Base-by-base conservation (phyloP, 257 asterid species). In the Dorcoceras hygrometricum region DNA sequence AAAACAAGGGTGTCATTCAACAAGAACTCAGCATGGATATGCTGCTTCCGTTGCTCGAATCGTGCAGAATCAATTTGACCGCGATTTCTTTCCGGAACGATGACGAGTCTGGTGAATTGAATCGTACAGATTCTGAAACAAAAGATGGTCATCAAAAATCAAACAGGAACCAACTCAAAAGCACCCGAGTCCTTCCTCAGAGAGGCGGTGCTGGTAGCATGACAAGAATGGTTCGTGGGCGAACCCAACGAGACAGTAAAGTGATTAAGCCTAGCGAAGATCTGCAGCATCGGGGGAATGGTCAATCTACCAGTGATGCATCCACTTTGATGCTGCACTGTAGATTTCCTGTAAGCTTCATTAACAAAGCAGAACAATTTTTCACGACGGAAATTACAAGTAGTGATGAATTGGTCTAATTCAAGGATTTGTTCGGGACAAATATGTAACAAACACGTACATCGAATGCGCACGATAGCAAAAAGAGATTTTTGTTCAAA, bases 21-120 rank as follows among this genome's bases (percentile, higher is more conserved):
- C 99, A 90, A 79, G 99, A 94, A 77, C 95, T 94, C 70, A 94
- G 99, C 84, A 80, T 84, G 74, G 99, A 94, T 73, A 94, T 90
- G 97, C 89, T 94, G 71, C 87, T 94, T 59, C 87, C 95, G 23
- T 83, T 90, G 32, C 95, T 94, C 23, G 87, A 80, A 68, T 87
- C 88, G 18, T 85, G 90, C 84, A 88, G 87, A 90, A 82, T 54
- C 81, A 71, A 43, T 61, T 48, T 19, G 34, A 70, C 82, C 0
- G 36, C 72, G 0, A 7, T 58, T 55, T 69, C 78, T 23, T 43
- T 11, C 60, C 71, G 69, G 39, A 78, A 66, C 43, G 69, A 72
- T 9, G 80, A 80, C n/a, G 89, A 87, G 53, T 63, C 83, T 55
- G 71, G 76, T 26, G 90, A 79, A 61, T 25, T 77, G 12, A 78